Evolutionary conservation across 2,329 filamentous ascomycete species (phyloP).

Genomic region (Penicillium vulpinum): DNA sequence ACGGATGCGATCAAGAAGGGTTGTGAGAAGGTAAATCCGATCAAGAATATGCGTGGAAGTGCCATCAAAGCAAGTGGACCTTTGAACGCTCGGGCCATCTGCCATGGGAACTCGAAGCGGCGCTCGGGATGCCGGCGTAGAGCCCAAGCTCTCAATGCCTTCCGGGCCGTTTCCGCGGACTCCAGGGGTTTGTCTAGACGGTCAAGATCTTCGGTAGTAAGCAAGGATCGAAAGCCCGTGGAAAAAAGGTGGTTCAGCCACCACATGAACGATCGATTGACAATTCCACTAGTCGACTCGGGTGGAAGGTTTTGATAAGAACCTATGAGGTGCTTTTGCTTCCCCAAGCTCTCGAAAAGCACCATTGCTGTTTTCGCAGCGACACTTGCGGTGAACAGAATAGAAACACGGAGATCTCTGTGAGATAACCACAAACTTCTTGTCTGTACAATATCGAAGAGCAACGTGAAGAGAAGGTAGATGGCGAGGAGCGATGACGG

Average conservation of each 20-base stretch:
- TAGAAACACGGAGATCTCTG: background rate
- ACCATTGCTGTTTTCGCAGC: background rate
- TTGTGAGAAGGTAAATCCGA: background rate
- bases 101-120: background rate
- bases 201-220: background rate
- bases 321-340: background rate
- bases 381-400: background rate
- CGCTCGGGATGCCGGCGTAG: background rate
- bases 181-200: background rate
- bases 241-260: background rate
- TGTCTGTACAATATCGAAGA: background rate
- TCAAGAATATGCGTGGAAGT: background rate
- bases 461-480: background rate
- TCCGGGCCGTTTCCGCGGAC: background rate
- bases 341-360: background rate
- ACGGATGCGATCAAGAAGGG: background rate
- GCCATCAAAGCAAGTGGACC: background rate
- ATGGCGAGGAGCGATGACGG: background rate
- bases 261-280: background rate
- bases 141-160: background rate
- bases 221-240: background rate
- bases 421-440: background rate
- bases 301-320: background rate
- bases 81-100: background rate
- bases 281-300: background rate